Conservation (phyloP, 2,329 filamentous ascomycete species). For the Calycina herbarum region DNA sequence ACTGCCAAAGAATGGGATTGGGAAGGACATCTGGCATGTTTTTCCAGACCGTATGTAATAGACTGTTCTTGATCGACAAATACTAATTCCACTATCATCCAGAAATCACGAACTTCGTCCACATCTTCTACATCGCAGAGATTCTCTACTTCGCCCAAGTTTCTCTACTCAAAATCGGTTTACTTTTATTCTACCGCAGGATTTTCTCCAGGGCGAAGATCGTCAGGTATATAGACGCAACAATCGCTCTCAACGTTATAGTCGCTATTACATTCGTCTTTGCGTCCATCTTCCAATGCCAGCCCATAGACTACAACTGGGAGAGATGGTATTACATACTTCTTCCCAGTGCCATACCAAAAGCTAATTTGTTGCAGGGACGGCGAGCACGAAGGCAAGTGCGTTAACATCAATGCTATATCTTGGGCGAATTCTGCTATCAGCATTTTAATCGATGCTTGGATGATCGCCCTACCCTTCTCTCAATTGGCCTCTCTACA, state of each 20-base stretch:
- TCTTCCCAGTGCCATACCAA: no score
- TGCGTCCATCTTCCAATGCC: conserved; percentile 50
- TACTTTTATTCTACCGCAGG: conserved; percentile 56
- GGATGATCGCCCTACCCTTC: conserved; percentile 53
- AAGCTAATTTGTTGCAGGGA: conserved; percentile 30
- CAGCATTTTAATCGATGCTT: conserved; percentile 53
- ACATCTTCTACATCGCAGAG: conserved; percentile 46
- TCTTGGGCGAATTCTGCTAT: conserved; percentile 53
- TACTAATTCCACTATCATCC: no score
- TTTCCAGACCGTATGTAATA: not conserved
- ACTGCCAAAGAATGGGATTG: conserved; percentile 40
- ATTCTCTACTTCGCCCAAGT: conserved; percentile 49
- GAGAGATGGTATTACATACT: conserved; percentile 42
- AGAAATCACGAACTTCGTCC: conserved; percentile 39
- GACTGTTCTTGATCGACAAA: no score
- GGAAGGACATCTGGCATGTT: conserved; percentile 26
- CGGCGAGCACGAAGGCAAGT: conserved; percentile 47
- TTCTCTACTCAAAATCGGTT: conserved; percentile 49
- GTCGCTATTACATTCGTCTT: conserved; percentile 42
- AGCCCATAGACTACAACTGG: conserved; percentile 55
- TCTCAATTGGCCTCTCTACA: conserved; percentile 45
- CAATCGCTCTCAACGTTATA: conserved; percentile 42
- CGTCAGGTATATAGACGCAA: conserved; percentile 45
- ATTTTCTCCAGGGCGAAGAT: conserved; percentile 49
- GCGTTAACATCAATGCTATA: conserved; percentile 50